A percentile compares a stretch with the other conserved stretches of the same genome.
These are phyloP conservation scores for Laburnicola sp. DNA, from an alignment of 2,329 filamentous ascomycete genomes.

Conservation along the genomic window DNA sequence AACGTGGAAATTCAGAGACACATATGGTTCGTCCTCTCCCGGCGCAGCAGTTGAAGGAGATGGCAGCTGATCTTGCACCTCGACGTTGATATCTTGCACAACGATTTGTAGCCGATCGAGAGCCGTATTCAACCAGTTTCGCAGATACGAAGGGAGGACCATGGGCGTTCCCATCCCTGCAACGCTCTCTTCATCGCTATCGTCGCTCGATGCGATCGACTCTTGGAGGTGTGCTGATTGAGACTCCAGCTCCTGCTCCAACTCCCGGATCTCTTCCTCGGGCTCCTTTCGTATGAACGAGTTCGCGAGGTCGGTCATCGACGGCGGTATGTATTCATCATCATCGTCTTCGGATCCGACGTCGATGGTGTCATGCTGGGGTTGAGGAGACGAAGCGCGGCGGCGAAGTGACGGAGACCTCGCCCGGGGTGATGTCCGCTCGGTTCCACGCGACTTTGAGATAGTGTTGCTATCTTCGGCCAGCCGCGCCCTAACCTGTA, in stretches of 20 bases:
- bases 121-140: conserved; percentile 73
- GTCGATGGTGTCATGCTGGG: conserved; percentile 20
- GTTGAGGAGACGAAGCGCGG: conserved; percentile 12
- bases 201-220: conserved; percentile 62
- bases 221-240: conserved; percentile 65
- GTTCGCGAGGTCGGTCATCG: conserved; percentile 71
- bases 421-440: conserved; percentile 8
- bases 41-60: conserved; percentile 58
- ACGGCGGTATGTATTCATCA: conserved; percentile 62
- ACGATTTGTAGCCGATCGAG: conserved; percentile 70
- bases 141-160: conserved; percentile 70
- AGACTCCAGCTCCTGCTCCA: conserved; percentile 69
- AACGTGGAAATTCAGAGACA: conserved; percentile 67
- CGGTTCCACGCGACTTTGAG: conserved; percentile 8
- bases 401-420: conserved; percentile 13
- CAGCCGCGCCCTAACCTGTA: conserved; percentile 64
- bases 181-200: conserved; percentile 63
- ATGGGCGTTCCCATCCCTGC: conserved; percentile 72
- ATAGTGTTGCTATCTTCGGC: conserved; percentile 19
- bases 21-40: conserved; percentile 52
- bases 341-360: conserved; percentile 35
- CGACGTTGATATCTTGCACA: conserved; percentile 67
- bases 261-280: conserved; percentile 63
- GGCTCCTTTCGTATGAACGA: conserved; percentile 78
- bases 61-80: conserved; percentile 60